Base-by-base conservation (phyloP, 345 rosid species). In the Microthlaspi erraticum region DNA sequence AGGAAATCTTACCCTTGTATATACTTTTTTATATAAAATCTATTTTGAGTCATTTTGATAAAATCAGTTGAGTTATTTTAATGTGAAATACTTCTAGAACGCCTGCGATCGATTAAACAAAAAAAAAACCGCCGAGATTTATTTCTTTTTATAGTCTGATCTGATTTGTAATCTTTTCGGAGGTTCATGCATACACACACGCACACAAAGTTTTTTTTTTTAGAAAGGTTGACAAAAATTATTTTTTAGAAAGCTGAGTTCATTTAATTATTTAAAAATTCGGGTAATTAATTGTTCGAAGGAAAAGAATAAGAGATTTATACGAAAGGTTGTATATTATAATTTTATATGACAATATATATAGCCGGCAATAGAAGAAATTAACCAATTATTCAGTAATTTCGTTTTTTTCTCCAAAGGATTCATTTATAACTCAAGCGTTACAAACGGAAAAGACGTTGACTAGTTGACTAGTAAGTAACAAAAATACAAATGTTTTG, bases 351-450 rank as follows among this genome's bases (percentile, higher is more conserved):
- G n/a, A n/a, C n/a, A n/a, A n/a, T n/a, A n/a, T n/a, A n/a, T n/a
- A n/a, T n/a, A n/a, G n/a, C n/a, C n/a, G n/a, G n/a, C n/a, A n/a
- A n/a, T n/a, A n/a, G n/a, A n/a, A n/a, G n/a, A n/a, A 26, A 26
- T 26, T 26, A 26, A 26, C 29, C 29, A 26, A 26, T 3, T 3
- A 26, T 26, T 2, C 29, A 26, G 29, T 26, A 2, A 26, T 26
- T 2, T 26, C 4, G 29, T 26, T 18, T 46, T 10, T 45, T 18
- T 46, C 5, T 45, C 23, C 12, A 29, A 52, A 52, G 6, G 38
- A 61, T 61, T 29, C 23, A 45, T 62, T 45, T 45, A 32, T 45
- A 62, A 32, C 54, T 18, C 4, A 45, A 63, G 43, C 18, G 43
- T 63, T 33, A 62, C 53, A 14, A 61, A 44, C 44, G 8, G 9